phyloP scores from a whole-genome alignment of 2,329 filamentous ascomycete species.

The Neoascochyta sp. region DNA sequence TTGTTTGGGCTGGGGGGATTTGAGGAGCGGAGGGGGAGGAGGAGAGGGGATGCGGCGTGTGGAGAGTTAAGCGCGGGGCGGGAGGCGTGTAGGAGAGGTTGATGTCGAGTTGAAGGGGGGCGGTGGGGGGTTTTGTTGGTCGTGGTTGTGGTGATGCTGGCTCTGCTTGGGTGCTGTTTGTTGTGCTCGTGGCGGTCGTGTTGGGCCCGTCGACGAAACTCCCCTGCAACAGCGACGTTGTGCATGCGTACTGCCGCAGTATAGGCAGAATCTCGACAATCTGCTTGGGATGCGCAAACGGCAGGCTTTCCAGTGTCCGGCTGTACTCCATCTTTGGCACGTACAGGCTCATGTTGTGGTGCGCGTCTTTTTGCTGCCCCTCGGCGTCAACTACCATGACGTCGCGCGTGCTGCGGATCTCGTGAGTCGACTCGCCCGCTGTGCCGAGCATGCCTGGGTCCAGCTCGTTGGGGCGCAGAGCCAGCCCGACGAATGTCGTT shows the following conservation, averaged over 20 bases:
- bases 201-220: conserved; percentile 49
- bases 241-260: conserved; percentile 70
- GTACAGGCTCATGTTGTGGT: conserved; percentile 59
- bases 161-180: not conserved
- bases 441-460: conserved; percentile 53
- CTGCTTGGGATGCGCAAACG: conserved; percentile 75
- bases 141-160: conserved; percentile 9
- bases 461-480: conserved; percentile 42
- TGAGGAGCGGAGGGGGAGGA: not conserved
- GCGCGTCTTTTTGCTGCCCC: conserved; percentile 20
- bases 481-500: conserved; percentile 50
- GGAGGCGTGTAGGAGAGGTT: conserved; percentile 32
- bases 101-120: conserved; percentile 26
- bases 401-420: conserved; percentile 50
- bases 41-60: conserved; percentile 27
- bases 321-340: conserved; percentile 72
- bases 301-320: conserved; percentile 61
- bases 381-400: conserved; percentile 41
- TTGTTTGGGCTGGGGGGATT: conserved; percentile 4
- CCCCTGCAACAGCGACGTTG: conserved; percentile 61
- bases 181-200: too few relatives aligned
- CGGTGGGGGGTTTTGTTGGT: conserved; percentile 14
- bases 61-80: conserved; percentile 27
- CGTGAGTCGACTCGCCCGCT: conserved; percentile 41
- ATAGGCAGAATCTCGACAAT: conserved; percentile 67